phyloP scores from a whole-genome alignment of 805 yeast genomes.

The Cyberlindnera petersonii region DNA sequence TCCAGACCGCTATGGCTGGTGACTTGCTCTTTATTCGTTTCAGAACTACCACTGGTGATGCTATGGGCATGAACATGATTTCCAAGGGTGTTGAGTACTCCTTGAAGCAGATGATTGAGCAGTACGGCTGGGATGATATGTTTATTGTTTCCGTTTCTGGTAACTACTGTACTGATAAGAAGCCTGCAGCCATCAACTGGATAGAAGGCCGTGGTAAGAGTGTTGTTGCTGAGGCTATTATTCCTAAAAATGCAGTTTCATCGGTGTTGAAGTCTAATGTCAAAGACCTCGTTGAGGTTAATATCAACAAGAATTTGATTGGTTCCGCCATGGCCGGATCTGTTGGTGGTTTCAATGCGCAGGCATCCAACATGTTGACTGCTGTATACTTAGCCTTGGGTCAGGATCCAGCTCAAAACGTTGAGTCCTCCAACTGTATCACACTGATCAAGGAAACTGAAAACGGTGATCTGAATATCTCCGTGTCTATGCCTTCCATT shows the following conservation, averaged over 20 bases:
- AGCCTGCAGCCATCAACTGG: constrained; percentile 98
- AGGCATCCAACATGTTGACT: constrained; percentile 94
- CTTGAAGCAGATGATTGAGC: constrained; percentile 77
- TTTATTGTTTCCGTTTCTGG: constrained; percentile 89
- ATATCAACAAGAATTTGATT: constrained; percentile 81
- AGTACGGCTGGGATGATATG: constrained; percentile 94
- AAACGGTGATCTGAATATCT: constrained; percentile 78
- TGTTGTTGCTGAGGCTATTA: constrained; percentile 91
- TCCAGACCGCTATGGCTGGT: constrained; percentile 94
- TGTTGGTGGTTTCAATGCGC: constrained; percentile 97
- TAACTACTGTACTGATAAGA: constrained; percentile 96
- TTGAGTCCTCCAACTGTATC: constrained; percentile 95
- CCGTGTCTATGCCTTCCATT: constrained; percentile 98
- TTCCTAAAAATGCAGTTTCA: constrained; percentile 77
- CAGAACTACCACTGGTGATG: constrained; percentile 99
- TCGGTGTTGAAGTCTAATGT: constrained; percentile 89
- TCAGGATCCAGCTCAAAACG: constrained; percentile 99
- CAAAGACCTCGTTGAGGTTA: constrained; percentile 85
- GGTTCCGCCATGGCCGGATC: constrained; percentile 99
- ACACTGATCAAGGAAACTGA: constrained; percentile 82
- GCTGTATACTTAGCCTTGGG: constrained; percentile 95
- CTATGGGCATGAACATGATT: constrained; percentile 99
- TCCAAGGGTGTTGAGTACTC: constrained; percentile 95
- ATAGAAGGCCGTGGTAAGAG: constrained; percentile 98
- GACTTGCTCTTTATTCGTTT: constrained; percentile 83